Evolutionary conservation across 192 early-diverging fungal genomes (phyloP).

Genomic region (Coemansia guatemalensis): DNA sequence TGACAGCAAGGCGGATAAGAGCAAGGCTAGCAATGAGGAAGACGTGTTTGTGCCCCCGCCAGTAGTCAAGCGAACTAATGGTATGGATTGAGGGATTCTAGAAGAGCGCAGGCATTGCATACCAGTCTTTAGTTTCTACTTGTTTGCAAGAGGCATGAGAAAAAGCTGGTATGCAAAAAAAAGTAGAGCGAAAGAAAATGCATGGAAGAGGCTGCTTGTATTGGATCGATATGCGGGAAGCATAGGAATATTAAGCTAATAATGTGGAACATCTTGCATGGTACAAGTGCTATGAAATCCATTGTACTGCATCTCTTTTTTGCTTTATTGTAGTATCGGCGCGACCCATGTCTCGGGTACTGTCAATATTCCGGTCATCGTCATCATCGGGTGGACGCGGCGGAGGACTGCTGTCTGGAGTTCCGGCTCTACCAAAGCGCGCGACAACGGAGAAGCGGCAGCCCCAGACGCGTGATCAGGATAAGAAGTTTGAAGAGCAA

Average conservation of each 20-base stretch:
- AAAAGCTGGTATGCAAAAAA: conserved; percentile 12
- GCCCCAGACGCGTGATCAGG: conserved; percentile 37
- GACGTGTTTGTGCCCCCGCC: conserved; percentile 50
- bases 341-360: conserved; percentile 54
- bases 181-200: not conserved
- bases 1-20: conserved; percentile 2
- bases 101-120: not conserved
- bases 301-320: not conserved
- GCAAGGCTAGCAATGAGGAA: conserved; percentile 13
- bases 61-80: conserved; percentile 52
- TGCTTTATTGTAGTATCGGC: conserved; percentile 31
- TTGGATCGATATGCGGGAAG: not conserved
- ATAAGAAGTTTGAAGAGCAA: conserved; percentile 47
- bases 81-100: conserved; percentile 24
- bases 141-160: not conserved
- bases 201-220: not conserved
- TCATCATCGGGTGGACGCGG: conserved; percentile 26
- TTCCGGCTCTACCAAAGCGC: conserved; percentile 24
- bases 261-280: not conserved
- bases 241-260: not conserved
- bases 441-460: conserved; percentile 33
- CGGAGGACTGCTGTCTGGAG: conserved; percentile 7
- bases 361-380: conserved; percentile 52
- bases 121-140: conserved; percentile 2
- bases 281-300: not conserved